Evolutionary conservation across 768 basidiomycete genomes (phyloP), one percentile per base, ranked within the genome.

Genomic region (Austroboletus festivus): DNA sequence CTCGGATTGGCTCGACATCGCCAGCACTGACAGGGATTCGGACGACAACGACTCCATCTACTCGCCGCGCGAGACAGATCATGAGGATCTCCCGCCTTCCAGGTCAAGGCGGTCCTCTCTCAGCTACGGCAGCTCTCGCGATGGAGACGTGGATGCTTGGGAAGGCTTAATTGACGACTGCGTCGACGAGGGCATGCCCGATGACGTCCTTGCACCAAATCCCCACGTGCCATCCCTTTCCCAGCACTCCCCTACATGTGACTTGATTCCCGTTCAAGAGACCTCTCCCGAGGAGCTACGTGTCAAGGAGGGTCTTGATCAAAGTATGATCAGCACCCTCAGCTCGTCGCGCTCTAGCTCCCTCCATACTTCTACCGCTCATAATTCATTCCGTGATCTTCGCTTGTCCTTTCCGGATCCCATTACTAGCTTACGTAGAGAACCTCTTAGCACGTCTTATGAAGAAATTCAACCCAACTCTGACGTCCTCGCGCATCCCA

Each of bases 341-440:
- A 84, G 79, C 68, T 76, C 81, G 42, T 89, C 87, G 47, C 82
- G 86, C 56, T 79, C 85, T 16, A 81, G 80, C 59, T 80, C 79
- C 30, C 62, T 80, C 47, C 74, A 77, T 54, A 65, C 71, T 19
- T 74, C 79, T 42, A 78, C 81, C 50, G 65, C 76, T 47, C 83
- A 83, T 50, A 76, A 61, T 46, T 80, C 83, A n/a, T 69, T 82
- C 42, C 83, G 83, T 65, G 86, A 89, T 70, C 77, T 90, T 52
- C 80, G 85, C 56, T 67, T 90, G 49, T 89, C 88, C 28, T 91
- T 91, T 70, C 88, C 88, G 33, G 88, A 91, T 69, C 88, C 88
- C 51, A 76, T 90, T 61, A 82, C 81, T 47, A 85, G 83, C 63
- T 85, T 85, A 46, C 76, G 73, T 52, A 77, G 81, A 67, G 80